phyloP scores from a whole-genome alignment of 1,139 yeast species.

The Taphrina sp. region DNA sequence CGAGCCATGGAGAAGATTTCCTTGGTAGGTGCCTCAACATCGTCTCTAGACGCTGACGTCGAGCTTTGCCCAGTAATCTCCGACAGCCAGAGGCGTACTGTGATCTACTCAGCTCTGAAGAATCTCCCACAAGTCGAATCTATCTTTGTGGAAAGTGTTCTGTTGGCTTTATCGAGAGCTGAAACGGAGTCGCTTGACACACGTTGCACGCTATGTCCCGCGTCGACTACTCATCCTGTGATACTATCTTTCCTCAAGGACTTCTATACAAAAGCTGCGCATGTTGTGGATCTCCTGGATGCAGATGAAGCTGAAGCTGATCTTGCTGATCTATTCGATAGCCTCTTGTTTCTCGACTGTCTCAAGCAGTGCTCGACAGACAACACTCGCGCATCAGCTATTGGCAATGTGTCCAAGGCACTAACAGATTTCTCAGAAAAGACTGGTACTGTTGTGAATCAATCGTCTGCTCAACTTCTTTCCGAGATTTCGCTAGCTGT shows the following conservation, averaged over 20 bases:
- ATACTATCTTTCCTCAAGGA: background rate
- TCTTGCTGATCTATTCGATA: constrained; percentile 10
- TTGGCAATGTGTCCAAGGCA: too few species aligned
- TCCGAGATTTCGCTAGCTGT: too few species aligned
- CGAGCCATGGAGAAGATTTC: too few species aligned
- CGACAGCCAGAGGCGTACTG: constrained; percentile 12
- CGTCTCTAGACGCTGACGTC: too few species aligned
- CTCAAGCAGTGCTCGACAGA: too few species aligned
- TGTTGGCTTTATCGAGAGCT: background rate
- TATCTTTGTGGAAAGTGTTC: background rate
- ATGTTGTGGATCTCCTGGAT: background rate
- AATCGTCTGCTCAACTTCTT: too few species aligned
- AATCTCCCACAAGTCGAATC: background rate
- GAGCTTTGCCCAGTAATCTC: too few species aligned
- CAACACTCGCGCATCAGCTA: too few species aligned
- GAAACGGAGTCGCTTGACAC: constrained; percentile 6
- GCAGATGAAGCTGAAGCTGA: background rate
- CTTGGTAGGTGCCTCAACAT: too few species aligned
- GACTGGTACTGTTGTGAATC: too few species aligned
- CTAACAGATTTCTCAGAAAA: too few species aligned
- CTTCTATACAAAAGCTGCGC: constrained; percentile 8
- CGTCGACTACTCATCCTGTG: background rate
- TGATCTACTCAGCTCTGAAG: constrained; percentile 9
- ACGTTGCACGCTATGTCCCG: background rate
- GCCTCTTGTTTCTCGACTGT: constrained; percentile 1